These are phyloP conservation scores for Nicotiana obtusifolia DNA, from an alignment of 257 asterid genomes.

Conservation along the genomic window DNA sequence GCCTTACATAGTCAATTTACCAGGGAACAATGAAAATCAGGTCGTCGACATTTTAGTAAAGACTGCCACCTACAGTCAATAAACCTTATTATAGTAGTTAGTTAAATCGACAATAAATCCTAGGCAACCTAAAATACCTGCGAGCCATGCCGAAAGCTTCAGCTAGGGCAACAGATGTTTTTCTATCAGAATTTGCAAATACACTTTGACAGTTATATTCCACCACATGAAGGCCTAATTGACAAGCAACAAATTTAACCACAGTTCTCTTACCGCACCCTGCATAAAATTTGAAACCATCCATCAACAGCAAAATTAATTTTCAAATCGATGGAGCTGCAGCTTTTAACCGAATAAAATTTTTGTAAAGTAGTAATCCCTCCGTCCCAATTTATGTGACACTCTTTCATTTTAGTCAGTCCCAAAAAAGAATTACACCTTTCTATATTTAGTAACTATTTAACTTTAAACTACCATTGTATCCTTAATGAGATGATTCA, in stretches of 20 bases:
- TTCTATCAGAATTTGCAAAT: constrained; percentile 71
- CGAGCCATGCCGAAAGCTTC: constrained; percentile 74
- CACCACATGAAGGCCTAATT: constrained; percentile 86
- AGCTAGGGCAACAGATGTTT: constrained; percentile 72
- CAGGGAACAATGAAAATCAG: neutral
- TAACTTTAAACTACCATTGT: too few species aligned
- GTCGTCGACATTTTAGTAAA: neutral
- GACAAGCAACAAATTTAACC: constrained; percentile 71
- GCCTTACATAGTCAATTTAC: neutral
- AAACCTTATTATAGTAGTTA: constrained; percentile 7
- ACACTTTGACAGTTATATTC: constrained; percentile 84
- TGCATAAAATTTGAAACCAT: constrained; percentile 31
- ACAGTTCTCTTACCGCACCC: constrained; percentile 93
- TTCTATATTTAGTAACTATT: too few species aligned
- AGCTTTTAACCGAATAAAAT: neutral
- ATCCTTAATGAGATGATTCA: too few species aligned
- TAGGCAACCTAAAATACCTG: constrained; percentile 45
- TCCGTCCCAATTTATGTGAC: too few species aligned
- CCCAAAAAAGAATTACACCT: too few species aligned
- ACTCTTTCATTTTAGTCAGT: too few species aligned
- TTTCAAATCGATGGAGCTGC: neutral
- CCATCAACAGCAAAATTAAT: constrained; percentile 5
- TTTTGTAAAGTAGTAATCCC: too few species aligned
- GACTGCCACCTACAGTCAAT: constrained; percentile 11
- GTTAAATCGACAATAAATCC: neutral